Conservation (phyloP, 139 green algal species). For the Chlorella sp. region DNA sequence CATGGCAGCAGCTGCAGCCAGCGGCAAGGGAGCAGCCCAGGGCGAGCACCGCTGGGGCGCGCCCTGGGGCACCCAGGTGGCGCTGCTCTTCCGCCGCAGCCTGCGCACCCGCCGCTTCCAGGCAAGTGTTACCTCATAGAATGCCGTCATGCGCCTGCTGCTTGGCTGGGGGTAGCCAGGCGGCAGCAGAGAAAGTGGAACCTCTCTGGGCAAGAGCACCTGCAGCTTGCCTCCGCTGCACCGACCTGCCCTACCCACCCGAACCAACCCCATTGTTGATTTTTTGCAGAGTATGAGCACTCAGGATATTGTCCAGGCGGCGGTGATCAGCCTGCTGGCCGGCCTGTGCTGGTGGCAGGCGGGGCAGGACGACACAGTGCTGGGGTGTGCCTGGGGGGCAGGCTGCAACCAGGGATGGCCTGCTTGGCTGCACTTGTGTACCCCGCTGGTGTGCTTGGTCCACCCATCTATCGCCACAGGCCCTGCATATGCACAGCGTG, state of each 20-base stretch:
- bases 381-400: neutral
- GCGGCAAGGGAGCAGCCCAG: neutral
- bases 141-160: no score
- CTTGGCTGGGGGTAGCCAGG: no score
- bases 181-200: no score
- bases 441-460: no score
- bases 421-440: neutral
- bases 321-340: slow-evolving; percentile 43
- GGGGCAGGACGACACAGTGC: slow-evolving; percentile 43
- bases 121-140: no score
- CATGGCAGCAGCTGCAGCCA: neutral
- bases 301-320: slow-evolving; percentile 48
- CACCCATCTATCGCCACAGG: no score
- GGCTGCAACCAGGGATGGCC: no score
- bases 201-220: no score
- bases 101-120: slow-evolving; percentile 77
- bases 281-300: neutral
- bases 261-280: neutral
- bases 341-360: slow-evolving; percentile 64
- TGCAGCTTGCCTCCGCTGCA: no score
- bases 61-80: slow-evolving; percentile 47
- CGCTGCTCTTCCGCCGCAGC: slow-evolving; percentile 58
- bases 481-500: no score
- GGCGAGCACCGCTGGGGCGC: slow-evolving; percentile 43
- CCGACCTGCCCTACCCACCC: no score